Evolutionary conservation across 2,329 filamentous ascomycete species (phyloP).

Genomic region (Fusarium sambucinum): DNA sequence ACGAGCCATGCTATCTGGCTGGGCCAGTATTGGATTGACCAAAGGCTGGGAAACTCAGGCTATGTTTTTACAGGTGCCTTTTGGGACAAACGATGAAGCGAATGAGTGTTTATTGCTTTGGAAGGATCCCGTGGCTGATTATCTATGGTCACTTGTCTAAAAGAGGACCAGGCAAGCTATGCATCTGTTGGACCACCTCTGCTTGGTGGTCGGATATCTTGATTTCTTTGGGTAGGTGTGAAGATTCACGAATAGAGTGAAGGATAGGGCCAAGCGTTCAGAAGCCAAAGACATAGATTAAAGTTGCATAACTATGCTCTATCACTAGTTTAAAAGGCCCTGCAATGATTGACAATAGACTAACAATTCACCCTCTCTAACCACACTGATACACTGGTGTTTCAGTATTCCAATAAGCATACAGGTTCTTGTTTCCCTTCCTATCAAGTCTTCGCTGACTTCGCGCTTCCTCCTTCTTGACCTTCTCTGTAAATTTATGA

Average conservation of each 20-base stretch:
- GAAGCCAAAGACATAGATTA: not conserved
- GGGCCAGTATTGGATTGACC: not conserved
- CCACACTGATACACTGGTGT: slow-evolving; percentile 19
- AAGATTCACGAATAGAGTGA: not conserved
- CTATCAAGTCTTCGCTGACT: slow-evolving; percentile 20
- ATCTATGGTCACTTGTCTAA: slow-evolving; percentile 30
- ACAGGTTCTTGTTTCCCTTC: slow-evolving; percentile 19
- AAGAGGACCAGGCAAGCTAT: fast-evolving
- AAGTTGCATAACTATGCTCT: not conserved
- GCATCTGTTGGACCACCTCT: not conserved
- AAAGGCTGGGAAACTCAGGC: slow-evolving; percentile 4
- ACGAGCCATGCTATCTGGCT: not conserved
- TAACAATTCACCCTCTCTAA: not conserved
- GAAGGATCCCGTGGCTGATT: slow-evolving; percentile 21
- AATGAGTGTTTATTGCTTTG: slow-evolving; percentile 2
- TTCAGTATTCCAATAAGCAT: slow-evolving; percentile 28
- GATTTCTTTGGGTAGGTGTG: too few relatives aligned
- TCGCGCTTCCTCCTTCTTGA: slow-evolving; percentile 15
- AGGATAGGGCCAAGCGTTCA: not conserved
- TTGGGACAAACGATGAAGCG: not conserved
- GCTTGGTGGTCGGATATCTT: too few relatives aligned
- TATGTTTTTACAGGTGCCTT: slow-evolving; percentile 12
- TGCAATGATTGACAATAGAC: too few relatives aligned
- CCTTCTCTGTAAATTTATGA: slow-evolving; percentile 8
- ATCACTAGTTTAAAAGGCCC: too few relatives aligned